Evolutionary conservation across 2,329 filamentous ascomycete genomes (phyloP).

Genomic region (Cytospora piceicola): DNA sequence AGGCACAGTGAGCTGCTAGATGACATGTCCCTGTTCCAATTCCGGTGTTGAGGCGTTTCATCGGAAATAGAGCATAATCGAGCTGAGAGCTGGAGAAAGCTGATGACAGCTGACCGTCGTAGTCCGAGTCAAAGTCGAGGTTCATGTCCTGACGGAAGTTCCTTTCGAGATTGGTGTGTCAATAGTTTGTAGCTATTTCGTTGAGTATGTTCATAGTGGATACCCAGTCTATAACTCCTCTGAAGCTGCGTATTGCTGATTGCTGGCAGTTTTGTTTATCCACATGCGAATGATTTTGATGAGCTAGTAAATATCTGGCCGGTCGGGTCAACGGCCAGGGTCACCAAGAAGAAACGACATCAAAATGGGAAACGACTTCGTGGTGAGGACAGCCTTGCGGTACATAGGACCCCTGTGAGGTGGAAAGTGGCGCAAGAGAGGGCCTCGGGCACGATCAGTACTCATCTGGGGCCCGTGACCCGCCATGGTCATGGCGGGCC

Average conservation of each 20-base stretch:
- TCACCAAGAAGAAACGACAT: background rate
- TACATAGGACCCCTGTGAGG: background rate
- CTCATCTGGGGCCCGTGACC: background rate
- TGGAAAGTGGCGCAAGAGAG: background rate
- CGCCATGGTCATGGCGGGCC: background rate
- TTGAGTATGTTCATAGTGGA: background rate
- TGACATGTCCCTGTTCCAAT: background rate
- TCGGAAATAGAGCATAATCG: background rate
- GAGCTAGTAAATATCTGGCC: background rate
- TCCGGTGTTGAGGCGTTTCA: background rate
- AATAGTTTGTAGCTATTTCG: background rate
- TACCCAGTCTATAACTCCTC: background rate
- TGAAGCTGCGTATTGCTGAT: background rate
- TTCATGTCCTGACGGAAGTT: background rate
- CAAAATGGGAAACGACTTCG: conserved; percentile 1
- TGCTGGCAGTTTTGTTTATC: background rate
- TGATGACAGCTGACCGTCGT: background rate
- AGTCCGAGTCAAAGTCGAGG: background rate
- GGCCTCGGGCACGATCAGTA: background rate
- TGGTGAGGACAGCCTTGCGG: background rate
- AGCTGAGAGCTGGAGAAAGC: background rate
- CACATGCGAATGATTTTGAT: background rate
- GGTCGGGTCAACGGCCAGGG: conserved; percentile 4
- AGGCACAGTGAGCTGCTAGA: background rate
- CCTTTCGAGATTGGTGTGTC: background rate